Percentiles rank a stretch among this genome's conserved stretches.
Evolutionary conservation across 805 yeast genomes (phyloP).

Genomic region (Candida tallmaniae): DNA sequence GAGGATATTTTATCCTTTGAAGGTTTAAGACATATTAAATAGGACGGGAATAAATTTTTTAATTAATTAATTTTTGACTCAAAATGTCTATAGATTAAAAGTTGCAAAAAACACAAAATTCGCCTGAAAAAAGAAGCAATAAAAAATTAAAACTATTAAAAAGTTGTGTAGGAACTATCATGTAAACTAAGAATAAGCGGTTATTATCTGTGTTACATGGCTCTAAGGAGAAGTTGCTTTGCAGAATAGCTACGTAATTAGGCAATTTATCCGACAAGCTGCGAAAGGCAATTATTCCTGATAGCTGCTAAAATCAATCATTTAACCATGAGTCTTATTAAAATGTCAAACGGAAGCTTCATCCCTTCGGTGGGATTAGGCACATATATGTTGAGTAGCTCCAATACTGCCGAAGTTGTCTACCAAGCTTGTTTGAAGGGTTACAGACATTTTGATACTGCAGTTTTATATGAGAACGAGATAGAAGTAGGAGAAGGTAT

Average conservation of each 20-base stretch:
- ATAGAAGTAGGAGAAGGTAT: constrained; percentile 64
- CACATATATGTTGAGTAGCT: constrained; percentile 37
- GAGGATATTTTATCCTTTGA: constrained; percentile 19
- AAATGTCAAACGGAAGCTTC: constrained; percentile 25
- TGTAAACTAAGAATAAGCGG: background rate
- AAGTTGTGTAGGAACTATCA: too few relatives aligned
- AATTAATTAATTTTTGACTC: background rate
- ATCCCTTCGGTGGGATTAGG: constrained; percentile 51
- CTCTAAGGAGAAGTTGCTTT: background rate
- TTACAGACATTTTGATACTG: constrained; percentile 72
- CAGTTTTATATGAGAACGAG: constrained; percentile 67
- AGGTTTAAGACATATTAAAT: constrained; percentile 1
- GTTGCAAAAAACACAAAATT: too few relatives aligned
- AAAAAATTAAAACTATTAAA: too few relatives aligned
- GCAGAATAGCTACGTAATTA: background rate
- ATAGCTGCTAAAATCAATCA: too few relatives aligned
- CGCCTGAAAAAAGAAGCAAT: too few relatives aligned
- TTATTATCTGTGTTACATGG: background rate
- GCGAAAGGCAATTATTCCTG: too few relatives aligned
- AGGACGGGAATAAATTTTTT: background rate
- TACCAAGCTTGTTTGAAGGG: constrained; percentile 60
- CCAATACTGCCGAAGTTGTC: constrained; percentile 38
- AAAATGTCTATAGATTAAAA: too few relatives aligned
- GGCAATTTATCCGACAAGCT: background rate
- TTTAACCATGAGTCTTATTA: constrained; percentile 6